Percentiles rank a stretch among this genome's conserved stretches.
These are phyloP conservation scores for Didymella keratinophila DNA, from an alignment of 2,329 filamentous ascomycete genomes.

Conservation along the genomic window DNA sequence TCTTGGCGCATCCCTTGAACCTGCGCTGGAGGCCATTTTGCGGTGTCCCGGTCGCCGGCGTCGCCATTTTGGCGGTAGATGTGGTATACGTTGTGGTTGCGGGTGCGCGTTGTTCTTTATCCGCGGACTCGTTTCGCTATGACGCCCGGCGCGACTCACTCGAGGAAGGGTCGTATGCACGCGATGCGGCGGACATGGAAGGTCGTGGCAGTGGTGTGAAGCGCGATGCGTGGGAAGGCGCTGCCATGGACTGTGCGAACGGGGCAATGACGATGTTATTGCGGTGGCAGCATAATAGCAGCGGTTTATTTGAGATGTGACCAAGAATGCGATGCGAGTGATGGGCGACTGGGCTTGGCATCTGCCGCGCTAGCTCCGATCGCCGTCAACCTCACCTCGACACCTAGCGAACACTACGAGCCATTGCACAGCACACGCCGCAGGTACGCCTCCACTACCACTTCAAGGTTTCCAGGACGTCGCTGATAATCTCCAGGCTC, in stretches of 20 bases:
- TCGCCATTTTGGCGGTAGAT: constrained; percentile 6
- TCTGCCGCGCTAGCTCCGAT: constrained; percentile 26
- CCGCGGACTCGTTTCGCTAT: constrained; percentile 22
- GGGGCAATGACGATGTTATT: constrained; percentile 25
- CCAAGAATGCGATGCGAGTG: constrained; percentile 27
- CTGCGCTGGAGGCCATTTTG: constrained; percentile 60
- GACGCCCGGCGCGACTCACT: constrained; percentile 24
- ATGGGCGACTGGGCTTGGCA: too few species aligned
- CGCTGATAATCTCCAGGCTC: constrained; percentile 33
- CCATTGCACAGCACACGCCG: constrained; percentile 42
- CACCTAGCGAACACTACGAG: constrained; percentile 31
- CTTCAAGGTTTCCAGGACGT: neutral
- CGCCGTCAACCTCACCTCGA: constrained; percentile 38
- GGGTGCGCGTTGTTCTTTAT: neutral
- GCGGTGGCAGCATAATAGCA: constrained; percentile 26
- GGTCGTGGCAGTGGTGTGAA: constrained; percentile 8
- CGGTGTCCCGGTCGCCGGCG: constrained; percentile 48
- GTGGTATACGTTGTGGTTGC: neutral
- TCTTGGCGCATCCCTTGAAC: constrained; percentile 86
- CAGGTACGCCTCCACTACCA: constrained; percentile 30
- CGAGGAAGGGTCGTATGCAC: constrained; percentile 18
- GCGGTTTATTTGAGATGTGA: constrained; percentile 21
- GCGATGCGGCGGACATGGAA: constrained; percentile 25
- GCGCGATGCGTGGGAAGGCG: constrained; percentile 25
- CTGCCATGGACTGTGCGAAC: constrained; percentile 31